Percentiles rank a stretch among this genome's conserved stretches.
phyloP scores from a whole-genome alignment of 1,284 basidiomycete genomes.

The Coniophora puteana region DNA sequence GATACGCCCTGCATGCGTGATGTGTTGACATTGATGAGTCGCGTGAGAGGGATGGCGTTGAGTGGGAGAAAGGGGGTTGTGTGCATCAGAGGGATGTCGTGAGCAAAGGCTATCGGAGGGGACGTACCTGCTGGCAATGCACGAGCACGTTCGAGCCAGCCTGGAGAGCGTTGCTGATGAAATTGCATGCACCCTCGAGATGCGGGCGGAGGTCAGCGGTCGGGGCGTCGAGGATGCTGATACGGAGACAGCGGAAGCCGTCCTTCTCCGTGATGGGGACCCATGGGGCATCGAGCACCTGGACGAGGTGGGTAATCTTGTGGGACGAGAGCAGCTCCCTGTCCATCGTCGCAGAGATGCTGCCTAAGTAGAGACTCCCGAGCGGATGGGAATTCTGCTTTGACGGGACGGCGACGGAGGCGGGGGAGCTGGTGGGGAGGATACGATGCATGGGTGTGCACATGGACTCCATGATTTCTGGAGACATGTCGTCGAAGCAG shows the following conservation, averaged over 20 bases:
- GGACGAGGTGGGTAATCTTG: constrained; percentile 58
- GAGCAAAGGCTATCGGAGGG: constrained; percentile 2
- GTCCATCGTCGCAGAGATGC: constrained; percentile 51
- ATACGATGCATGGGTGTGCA: constrained; percentile 78
- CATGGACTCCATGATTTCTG: constrained; percentile 74
- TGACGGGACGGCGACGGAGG: constrained; percentile 20
- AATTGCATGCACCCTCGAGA: constrained; percentile 51
- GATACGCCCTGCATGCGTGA: constrained; percentile 53
- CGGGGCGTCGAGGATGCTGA: constrained; percentile 58
- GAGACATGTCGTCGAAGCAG: constrained; percentile 63
- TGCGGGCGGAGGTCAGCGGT: constrained; percentile 50
- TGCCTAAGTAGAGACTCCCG: constrained; percentile 51
- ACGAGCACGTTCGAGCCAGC: constrained; percentile 56
- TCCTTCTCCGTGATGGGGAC: constrained; percentile 54
- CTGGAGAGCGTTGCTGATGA: constrained; percentile 47
- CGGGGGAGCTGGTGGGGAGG: constrained; percentile 36
- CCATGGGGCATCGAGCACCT: constrained; percentile 71
- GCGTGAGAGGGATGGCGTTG: no score
- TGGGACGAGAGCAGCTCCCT: constrained; percentile 42
- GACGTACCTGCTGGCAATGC: constrained; percentile 63
- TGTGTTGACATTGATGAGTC: constrained; percentile 8
- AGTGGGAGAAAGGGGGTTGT: no score
- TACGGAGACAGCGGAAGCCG: constrained; percentile 56
- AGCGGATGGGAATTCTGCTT: constrained; percentile 14
- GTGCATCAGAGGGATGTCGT: constrained; percentile 7